Evolutionary conservation across 1,284 basidiomycete species (phyloP), one percentile per base, ranked within the genome.

Genomic region (Bjerkandera adusta): DNA sequence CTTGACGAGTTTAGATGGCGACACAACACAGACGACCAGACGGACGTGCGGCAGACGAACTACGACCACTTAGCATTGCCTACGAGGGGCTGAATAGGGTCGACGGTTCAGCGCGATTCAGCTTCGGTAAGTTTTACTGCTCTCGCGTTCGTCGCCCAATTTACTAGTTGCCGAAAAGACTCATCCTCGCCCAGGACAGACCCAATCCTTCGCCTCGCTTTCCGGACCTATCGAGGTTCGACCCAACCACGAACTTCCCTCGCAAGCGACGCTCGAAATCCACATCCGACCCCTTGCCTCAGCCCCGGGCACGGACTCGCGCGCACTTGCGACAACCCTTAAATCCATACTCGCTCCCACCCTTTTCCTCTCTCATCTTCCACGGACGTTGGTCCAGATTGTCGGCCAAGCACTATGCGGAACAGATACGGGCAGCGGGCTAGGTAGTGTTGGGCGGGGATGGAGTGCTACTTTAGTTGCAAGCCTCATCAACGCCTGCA

Each of bases 181-280:
- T 34, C 15, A 21, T 11, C 32, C 7, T 30, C 8, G 2, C 16
- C 22, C 53, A 77, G 76, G 77, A 30, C 61, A 69, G 20, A 75
- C 74, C 4, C 59, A 66, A 39, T 75, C 79, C 1, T 63, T 89
- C 21, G 77, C 83, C 5, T 88, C 86, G 5, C 62, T 88, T 24
- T 86, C 85, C 7, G 87, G 88, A 0, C 88, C 88, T n/a, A 81
- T 89, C 35, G 81, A 89, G 52, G 81, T 83, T 41, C 72, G 85
- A 15, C 68, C 80, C 8, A 74, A 77, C 2, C 63, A 73, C 13
- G 88, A 90, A 66, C 72, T 79, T 34, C 76, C 88, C 5, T 81
- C 81, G n/a, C 78, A 77, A 48, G 79, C 86, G 0, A 81, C 83
- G 0, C 75, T 91, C 52, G 88, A 90, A 57, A 77, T 90, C 38